Evolutionary conservation across 345 rosid species (phyloP), one percentile per base, ranked within the genome.

Genomic region (Geranium brycei): DNA sequence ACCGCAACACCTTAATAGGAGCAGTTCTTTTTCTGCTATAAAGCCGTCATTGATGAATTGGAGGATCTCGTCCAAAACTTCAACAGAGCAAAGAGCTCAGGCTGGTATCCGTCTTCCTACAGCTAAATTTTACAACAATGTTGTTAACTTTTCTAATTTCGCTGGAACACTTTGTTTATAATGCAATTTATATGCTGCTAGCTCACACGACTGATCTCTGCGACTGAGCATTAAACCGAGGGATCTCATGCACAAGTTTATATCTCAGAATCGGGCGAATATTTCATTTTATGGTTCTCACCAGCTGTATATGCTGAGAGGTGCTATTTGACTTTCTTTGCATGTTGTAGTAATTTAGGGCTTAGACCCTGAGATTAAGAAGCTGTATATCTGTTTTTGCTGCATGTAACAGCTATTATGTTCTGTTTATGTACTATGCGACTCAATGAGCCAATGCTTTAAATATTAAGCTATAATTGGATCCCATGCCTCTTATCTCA

Each of bases 11-110:
- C 53, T 38, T 61, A 10, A 1, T 66, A 90, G 99, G 96, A 87
- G 19, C 99, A 90, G 82, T 90, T 82, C 66, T 28, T 63, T 31
- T 93, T 90, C 80, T 90, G 97, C 85, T 78, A 90, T 77, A 63
- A 68, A 7, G 97, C 85, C 0, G 78, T 90, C 57, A 65, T 81
- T 23, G 91, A 90, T 69, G 95, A 90, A 72, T 64, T 90, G 73
- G 85, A 82, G 68, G 87, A 82, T 63, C 71, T 93, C 18, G 71
- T 80, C 19, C 71, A 76, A 7, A 78, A 73, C 65, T 70, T 67
- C 68, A 47, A 66, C 14, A 6, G 47, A 14, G 72, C 66, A 66
- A 68, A 10, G 8, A 68, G 71, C 74, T 71, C 74, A 57, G 73
- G 68, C 64, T 64, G 73, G 85, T 78, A 73, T 0, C 53, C 60